These are phyloP conservation scores for Phytophthora syringae DNA, from an alignment of 352 stramenopile species.

Conservation along the genomic window DNA sequence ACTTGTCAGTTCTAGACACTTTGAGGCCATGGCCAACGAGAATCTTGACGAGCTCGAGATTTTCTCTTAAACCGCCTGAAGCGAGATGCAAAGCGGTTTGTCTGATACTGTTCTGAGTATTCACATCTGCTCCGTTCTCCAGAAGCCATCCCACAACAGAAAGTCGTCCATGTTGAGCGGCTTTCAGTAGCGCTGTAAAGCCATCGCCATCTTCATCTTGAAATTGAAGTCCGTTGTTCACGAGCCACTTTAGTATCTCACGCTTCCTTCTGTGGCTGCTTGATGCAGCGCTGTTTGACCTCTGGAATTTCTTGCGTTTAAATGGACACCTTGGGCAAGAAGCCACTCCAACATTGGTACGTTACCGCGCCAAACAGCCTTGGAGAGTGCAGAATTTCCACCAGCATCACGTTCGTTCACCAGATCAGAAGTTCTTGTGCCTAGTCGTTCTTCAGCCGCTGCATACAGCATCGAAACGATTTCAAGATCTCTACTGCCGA, in stretches of 20 bases:
- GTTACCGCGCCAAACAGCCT: background rate
- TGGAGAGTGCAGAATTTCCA: background rate
- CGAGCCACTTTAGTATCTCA: conserved; percentile 1
- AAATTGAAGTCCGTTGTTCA: background rate
- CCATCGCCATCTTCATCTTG: conserved; percentile 3
- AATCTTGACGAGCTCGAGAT: background rate
- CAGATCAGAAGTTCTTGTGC: background rate
- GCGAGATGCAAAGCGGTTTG: conserved; percentile 5
- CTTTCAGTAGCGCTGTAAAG: background rate
- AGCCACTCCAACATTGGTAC: background rate
- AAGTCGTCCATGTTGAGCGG: conserved; percentile 1
- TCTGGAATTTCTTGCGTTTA: background rate
- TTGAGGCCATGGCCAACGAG: background rate
- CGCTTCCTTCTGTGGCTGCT: conserved; percentile 1
- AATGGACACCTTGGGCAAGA: background rate
- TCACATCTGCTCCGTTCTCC: background rate
- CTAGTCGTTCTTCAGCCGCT: background rate
- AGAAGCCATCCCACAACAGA: background rate
- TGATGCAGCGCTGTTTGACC: conserved; percentile 8
- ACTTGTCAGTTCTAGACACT: background rate
- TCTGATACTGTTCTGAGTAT: background rate
- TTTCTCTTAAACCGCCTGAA: background rate
- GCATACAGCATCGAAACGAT: background rate
- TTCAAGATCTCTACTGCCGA: background rate
- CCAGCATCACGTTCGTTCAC: background rate